Evolutionary conservation across 768 basidiomycete genomes (phyloP), one percentile per base, ranked within the genome.

Genomic region (Podaxis sp.): DNA sequence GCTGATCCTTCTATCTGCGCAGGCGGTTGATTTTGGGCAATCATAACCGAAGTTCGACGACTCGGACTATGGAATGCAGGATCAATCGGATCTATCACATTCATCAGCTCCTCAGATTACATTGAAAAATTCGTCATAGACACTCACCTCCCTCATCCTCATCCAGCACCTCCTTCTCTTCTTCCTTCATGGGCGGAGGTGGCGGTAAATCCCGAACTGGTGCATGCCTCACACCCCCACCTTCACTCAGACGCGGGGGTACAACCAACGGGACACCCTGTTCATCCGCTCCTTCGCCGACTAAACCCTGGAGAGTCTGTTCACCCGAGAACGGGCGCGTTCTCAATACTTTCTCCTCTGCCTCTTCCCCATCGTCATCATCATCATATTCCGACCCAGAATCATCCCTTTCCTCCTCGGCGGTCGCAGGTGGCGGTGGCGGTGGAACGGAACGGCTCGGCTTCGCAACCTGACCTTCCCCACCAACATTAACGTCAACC

Each of bases 61-160:
- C 77, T 79, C 3, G 84, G 84, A 55, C 77, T 82, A 64, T 86
- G 80, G 76, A 88, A 87, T 6, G 71, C 66, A 19, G 89, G 89
- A 68, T 89, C 88, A 37, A 89, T 87, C 2, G 89, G 89, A 71
- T 90, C 89, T 90, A 66, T 9, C 17, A 36, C 1, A 22, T 52
- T 29, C 17, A 41, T 36, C 27, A 53, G 55, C 38, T 19, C 22
- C 15, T 3, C 59, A 22, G 8, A 33, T 33, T 33, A 54, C n/a
- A 37, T 36, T 22, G 25, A 3, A 33, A 59, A 36, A 40, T 19
- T 25, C 36, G 43, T 11, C n/a, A 9, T 17, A 56, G 57, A 24
- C 12, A 73, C 83, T 63, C 61, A 88, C 87, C 86, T 47, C 84
- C 85, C 71, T 88, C 85, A 25, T 83, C 81, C 36, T 88, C 87